Percentiles rank a stretch among this genome's conserved stretches.
These are phyloP conservation scores for Iberis amara DNA, from an alignment of 441 rosid species.

Conservation along the genomic window DNA sequence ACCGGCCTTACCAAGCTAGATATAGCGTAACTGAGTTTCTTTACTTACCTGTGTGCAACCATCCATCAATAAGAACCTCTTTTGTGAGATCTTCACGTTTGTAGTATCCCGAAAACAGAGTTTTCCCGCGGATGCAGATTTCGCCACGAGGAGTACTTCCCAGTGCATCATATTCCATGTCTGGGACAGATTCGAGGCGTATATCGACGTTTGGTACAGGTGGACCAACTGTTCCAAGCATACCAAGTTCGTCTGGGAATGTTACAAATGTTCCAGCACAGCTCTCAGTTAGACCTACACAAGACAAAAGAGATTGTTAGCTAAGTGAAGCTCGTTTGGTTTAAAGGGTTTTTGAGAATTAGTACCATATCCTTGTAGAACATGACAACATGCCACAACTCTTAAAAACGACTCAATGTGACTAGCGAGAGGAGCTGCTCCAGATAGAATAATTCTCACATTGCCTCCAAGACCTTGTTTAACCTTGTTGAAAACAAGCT, in stretches of 20 bases:
- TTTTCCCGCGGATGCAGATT: conserved; percentile 72
- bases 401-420: conserved; percentile 83
- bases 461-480: conserved; percentile 85
- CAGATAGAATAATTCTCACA: conserved; percentile 81
- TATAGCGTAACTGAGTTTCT: not conserved
- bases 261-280: conserved; percentile 96
- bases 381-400: conserved; percentile 90
- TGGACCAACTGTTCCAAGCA: conserved; percentile 95
- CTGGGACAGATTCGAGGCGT: conserved; percentile 85
- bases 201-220: conserved; percentile 91
- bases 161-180: conserved; percentile 86
- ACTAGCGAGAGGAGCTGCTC: conserved; percentile 83
- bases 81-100: conserved; percentile 87
- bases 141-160: conserved; percentile 75
- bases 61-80: conserved; percentile 83
- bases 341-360: not conserved
- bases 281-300: conserved; percentile 83
- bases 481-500: conserved; percentile 85
- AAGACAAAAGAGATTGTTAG: not conserved
- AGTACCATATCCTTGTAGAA: conserved; percentile 93
- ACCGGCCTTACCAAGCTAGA: too few relatives aligned
- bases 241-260: conserved; percentile 63
- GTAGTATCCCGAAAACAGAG: conserved; percentile 75
- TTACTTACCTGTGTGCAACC: conserved; percentile 86
- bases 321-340: not conserved